Evolutionary conservation across 768 basidiomycete species (phyloP).

Genomic region (Omphalotus guepiniiformis): DNA sequence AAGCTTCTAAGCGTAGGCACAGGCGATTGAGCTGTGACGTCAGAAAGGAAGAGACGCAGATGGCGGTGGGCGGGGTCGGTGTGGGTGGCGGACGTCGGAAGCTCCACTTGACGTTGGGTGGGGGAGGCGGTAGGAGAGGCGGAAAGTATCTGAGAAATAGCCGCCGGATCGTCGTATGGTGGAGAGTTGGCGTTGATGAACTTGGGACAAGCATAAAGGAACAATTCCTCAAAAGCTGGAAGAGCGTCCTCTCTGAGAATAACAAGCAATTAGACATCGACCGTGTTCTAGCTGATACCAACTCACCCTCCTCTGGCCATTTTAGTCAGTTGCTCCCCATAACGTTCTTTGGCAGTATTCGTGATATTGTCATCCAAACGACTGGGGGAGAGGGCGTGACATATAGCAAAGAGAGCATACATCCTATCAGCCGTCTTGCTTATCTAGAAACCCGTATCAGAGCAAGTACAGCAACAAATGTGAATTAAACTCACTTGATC

Average conservation of each 20-base stretch:
- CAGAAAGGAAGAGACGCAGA: conserved; percentile 77
- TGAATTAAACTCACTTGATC: conserved; percentile 62
- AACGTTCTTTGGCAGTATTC: conserved; percentile 88
- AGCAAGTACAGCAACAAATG: not conserved
- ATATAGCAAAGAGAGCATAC: conserved; percentile 94
- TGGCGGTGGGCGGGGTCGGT: conserved; percentile 87
- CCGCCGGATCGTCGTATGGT: conserved; percentile 78
- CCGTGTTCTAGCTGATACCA: too few relatives aligned
- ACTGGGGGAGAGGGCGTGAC: conserved; percentile 88
- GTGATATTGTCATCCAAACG: conserved; percentile 93
- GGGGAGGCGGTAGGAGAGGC: conserved; percentile 34
- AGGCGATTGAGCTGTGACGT: conserved; percentile 69
- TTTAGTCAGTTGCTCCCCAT: conserved; percentile 85
- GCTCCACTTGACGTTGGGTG: not conserved
- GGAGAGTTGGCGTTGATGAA: conserved; percentile 95
- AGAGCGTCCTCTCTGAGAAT: conserved; percentile 60
- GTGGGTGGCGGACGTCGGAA: conserved; percentile 24
- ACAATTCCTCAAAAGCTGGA: conserved; percentile 86
- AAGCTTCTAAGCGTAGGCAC: conserved; percentile 88
- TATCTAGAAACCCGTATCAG: conserved; percentile 48
- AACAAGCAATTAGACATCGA: not conserved
- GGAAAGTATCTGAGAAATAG: conserved; percentile 47
- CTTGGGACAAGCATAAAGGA: conserved; percentile 92
- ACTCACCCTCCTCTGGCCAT: conserved; percentile 74
- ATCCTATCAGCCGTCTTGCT: conserved; percentile 97